These are phyloP conservation scores for Podosphaera xanthii DNA, from an alignment of 2,329 filamentous ascomycete genomes.

Conservation along the genomic window DNA sequence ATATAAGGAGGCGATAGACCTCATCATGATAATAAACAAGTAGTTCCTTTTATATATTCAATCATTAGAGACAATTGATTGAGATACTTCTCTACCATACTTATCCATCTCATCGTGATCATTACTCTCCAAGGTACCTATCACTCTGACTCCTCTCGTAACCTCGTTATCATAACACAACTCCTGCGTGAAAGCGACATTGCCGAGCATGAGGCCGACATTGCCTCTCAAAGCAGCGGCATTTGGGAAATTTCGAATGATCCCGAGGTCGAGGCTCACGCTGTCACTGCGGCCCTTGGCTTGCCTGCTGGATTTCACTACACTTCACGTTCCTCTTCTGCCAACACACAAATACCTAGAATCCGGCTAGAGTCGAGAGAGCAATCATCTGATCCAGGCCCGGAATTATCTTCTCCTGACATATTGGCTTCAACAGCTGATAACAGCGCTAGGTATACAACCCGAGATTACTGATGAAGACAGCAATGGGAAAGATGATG, in stretches of 20 bases:
- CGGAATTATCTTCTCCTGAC: constrained; percentile 12
- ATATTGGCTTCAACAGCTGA: constrained; percentile 14
- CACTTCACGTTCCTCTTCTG: constrained; percentile 25
- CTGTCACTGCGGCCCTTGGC: constrained; percentile 38
- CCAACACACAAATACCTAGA: constrained; percentile 15
- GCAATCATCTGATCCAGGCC: constrained; percentile 15
- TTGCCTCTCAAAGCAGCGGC: constrained; percentile 5
- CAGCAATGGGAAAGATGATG: constrained; percentile 16
- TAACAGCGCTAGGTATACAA: constrained; percentile 14
- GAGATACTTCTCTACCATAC: no score
- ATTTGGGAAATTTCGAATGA: constrained; percentile 12
- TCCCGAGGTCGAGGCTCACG: constrained; percentile 39
- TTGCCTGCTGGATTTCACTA: constrained; percentile 40
- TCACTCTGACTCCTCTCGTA: no score
- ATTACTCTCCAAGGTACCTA: no score
- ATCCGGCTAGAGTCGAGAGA: constrained; percentile 14
- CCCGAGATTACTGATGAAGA: constrained; percentile 17
- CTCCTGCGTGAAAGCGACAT: constrained; percentile 33
- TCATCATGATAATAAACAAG: no score
- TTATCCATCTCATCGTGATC: no score
- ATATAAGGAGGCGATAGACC: no score
- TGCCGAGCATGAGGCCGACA: constrained; percentile 14
- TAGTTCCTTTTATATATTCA: no score
- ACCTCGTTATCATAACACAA: no score
- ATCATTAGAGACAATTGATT: no score